A percentile compares a stretch with the other conserved stretches of the same genome.
Evolutionary conservation across 129 eudicot species (phyloP).

Genomic region (Pulicaria dysenterica): DNA sequence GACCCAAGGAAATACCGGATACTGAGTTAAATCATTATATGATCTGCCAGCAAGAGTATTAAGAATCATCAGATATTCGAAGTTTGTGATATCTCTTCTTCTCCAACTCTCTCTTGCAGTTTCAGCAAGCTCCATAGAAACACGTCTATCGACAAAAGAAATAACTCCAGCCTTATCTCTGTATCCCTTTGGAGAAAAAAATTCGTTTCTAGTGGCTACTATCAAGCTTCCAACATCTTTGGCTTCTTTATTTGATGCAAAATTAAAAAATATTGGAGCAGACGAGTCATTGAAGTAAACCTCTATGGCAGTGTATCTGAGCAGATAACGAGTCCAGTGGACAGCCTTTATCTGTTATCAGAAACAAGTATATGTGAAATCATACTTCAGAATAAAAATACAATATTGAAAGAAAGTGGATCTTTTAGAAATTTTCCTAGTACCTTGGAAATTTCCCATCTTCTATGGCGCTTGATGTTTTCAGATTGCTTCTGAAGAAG

Average conservation of each 20-base stretch:
- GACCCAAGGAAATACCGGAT: constrained; percentile 97
- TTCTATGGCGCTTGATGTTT: constrained; percentile 82
- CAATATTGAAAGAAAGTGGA: constrained; percentile 1
- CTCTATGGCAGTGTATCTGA: constrained; percentile 94
- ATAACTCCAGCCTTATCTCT: constrained; percentile 76
- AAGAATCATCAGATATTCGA: constrained; percentile 88
- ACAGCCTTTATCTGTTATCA: constrained; percentile 82
- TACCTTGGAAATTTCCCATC: constrained; percentile 92
- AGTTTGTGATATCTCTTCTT: constrained; percentile 94
- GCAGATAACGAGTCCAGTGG: constrained; percentile 96
- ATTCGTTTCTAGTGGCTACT: constrained; percentile 78
- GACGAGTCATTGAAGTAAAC: constrained; percentile 77
- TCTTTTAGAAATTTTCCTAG: not conserved
- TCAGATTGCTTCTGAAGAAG: constrained; percentile 56
- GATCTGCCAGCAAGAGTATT: constrained; percentile 97
- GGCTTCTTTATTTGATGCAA: constrained; percentile 82
- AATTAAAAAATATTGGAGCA: constrained; percentile 88
- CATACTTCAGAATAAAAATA: not conserved
- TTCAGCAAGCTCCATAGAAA: constrained; percentile 95
- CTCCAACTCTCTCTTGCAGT: constrained; percentile 94
- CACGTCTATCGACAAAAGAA: constrained; percentile 89
- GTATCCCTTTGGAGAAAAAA: constrained; percentile 61
- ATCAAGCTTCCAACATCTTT: constrained; percentile 88
- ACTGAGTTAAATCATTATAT: constrained; percentile 95
- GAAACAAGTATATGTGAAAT: constrained; percentile 16